These are phyloP conservation scores for Penicillium atrosanguineum DNA, from an alignment of 495 filamentous ascomycete species.

Conservation along the genomic window DNA sequence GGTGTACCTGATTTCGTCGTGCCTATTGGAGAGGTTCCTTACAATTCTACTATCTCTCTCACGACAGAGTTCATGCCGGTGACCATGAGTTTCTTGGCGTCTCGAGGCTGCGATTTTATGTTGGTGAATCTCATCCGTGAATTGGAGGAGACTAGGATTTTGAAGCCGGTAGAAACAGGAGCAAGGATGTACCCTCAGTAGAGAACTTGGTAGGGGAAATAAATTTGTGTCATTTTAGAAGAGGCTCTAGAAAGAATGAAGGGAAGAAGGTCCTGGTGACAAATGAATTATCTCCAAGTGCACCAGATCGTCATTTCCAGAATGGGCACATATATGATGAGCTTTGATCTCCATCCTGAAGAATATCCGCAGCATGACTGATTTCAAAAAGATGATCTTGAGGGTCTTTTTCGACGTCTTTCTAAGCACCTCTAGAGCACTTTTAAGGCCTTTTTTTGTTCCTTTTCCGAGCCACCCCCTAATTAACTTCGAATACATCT, in stretches of 20 bases:
- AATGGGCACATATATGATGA: conserved; percentile 20
- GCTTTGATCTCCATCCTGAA: conserved; percentile 13
- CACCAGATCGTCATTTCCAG: conserved; percentile 17
- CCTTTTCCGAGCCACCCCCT: no score
- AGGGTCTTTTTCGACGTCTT: no score
- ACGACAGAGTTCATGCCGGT: conserved; percentile 59
- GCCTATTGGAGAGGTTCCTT: conserved; percentile 54
- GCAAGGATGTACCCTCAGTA: conserved; percentile 24
- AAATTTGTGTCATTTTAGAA: conserved; percentile 1
- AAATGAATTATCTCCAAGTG: no score
- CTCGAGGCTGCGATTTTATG: conserved; percentile 62
- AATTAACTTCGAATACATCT: no score
- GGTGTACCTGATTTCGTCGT: conserved; percentile 57
- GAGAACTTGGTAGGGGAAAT: conserved; percentile 1
- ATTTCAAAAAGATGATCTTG: no score
- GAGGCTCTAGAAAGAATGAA: no score
- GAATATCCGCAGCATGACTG: conserved; percentile 21
- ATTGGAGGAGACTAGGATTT: conserved; percentile 47
- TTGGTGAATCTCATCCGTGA: conserved; percentile 54
- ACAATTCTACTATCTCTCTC: conserved; percentile 51
- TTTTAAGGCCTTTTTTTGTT: no score
- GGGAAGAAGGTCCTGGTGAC: no score
- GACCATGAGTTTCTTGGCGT: conserved; percentile 55
- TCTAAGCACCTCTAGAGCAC: no score
- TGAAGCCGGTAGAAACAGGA: conserved; percentile 46